Percentiles rank a stretch among this genome's conserved stretches.
Conservation (phyloP, 2,329 filamentous ascomycete genomes). For the Nothophoma quercina region DNA sequence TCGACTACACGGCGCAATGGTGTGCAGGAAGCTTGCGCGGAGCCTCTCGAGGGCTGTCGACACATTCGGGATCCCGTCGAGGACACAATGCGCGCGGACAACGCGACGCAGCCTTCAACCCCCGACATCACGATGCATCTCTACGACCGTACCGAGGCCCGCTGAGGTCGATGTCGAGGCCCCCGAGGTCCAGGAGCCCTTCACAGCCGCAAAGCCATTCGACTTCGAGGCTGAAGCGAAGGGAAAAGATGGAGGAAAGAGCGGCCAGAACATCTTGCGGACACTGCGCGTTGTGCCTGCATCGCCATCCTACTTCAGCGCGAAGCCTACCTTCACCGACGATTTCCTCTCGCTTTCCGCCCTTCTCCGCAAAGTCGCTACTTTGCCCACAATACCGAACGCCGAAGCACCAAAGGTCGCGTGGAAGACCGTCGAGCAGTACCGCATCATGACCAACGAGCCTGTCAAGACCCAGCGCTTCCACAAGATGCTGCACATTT, state of each 20-base stretch:
- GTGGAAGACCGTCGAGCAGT: conserved; percentile 82
- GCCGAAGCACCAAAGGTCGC: conserved; percentile 75
- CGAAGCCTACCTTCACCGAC: conserved; percentile 85
- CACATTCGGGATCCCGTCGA: conserved; percentile 27
- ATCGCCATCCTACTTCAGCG: conserved; percentile 95
- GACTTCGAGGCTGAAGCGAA: conserved; percentile 43
- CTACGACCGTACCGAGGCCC: conserved; percentile 37
- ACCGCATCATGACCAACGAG: conserved; percentile 63
- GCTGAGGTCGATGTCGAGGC: conserved; percentile 34
- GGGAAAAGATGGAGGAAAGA: conserved; percentile 13
- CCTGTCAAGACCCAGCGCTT: conserved; percentile 72
- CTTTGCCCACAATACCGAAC: conserved; percentile 72
- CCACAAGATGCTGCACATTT: conserved; percentile 74
- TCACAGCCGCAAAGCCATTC: conserved; percentile 56
- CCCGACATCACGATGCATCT: conserved; percentile 41
- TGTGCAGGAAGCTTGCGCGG: conserved; percentile 41
- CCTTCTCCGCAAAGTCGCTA: conserved; percentile 74
- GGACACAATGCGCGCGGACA: conserved; percentile 33
- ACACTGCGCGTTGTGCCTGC: conserved; percentile 76
- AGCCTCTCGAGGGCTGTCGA: conserved; percentile 38
- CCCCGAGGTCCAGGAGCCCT: conserved; percentile 33
- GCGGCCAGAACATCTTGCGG: conserved; percentile 32
- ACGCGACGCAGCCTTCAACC: conserved; percentile 30
- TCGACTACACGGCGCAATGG: conserved; percentile 33
- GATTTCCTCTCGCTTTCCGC: conserved; percentile 76